Evolutionary conservation across 208 protist species (phyloP).

Genomic region (Porcisia hertigi): DNA sequence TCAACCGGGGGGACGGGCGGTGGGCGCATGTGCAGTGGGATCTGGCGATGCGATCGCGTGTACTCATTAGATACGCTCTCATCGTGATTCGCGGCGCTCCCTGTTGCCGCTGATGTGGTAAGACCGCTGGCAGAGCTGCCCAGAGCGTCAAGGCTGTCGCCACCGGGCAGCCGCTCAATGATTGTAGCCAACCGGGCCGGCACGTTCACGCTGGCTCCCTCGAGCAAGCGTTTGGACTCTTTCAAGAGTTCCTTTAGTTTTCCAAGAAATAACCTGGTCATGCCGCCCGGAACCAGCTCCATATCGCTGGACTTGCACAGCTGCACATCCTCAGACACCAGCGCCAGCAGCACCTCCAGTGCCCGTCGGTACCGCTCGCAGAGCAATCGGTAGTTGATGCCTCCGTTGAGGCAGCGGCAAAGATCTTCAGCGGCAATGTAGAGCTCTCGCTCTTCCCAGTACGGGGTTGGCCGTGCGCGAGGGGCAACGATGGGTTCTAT

Average conservation of each 20-base stretch:
- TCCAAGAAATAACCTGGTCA: constrained; percentile 9
- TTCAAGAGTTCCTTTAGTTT: constrained; percentile 33
- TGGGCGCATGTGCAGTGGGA: not conserved
- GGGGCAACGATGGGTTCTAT: constrained; percentile 10
- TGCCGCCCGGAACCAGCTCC: constrained; percentile 30
- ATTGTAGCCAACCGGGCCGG: constrained; percentile 16
- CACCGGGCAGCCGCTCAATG: constrained; percentile 15
- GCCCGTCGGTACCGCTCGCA: constrained; percentile 54
- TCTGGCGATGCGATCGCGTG: not conserved
- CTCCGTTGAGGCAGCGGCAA: constrained; percentile 75
- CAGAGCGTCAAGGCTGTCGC: not conserved
- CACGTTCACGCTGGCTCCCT: constrained; percentile 29
- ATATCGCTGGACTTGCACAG: constrained; percentile 32
- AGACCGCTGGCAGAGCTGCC: not conserved
- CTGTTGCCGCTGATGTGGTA: not conserved
- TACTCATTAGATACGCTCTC: not conserved
- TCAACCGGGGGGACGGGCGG: not conserved
- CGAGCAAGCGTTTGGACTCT: constrained; percentile 42
- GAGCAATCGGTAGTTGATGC: constrained; percentile 76
- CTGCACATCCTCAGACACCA: constrained; percentile 55
- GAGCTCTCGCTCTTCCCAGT: constrained; percentile 70
- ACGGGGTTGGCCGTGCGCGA: constrained; percentile 19
- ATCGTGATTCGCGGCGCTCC: not conserved
- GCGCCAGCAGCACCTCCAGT: constrained; percentile 47
- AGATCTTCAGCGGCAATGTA: constrained; percentile 69